Conservation (phyloP, 441 rosid genomes). For the Arabidopsis lyrata region DNA sequence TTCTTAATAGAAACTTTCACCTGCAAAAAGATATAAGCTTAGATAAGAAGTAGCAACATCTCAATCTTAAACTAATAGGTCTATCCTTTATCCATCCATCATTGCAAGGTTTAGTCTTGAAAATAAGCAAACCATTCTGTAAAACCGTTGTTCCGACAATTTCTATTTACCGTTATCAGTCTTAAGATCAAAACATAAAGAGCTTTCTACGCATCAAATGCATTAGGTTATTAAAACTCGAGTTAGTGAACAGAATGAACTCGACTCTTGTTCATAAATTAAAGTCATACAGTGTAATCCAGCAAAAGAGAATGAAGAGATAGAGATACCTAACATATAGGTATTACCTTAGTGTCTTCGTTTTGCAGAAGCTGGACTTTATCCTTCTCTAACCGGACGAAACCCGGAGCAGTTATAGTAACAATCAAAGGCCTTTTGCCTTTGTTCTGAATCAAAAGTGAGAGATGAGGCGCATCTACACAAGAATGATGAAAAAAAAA, state of each 20-base stretch:
- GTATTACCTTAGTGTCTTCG: conserved; percentile 58
- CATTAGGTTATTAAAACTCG: too few species aligned
- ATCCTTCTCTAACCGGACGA: conserved; percentile 54
- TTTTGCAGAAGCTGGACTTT: conserved; percentile 60
- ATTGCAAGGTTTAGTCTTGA: background rate
- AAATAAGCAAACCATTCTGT: background rate
- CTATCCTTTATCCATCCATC: background rate
- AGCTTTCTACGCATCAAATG: too few species aligned
- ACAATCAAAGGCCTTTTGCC: conserved; percentile 57
- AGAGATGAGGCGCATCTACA: conserved; percentile 71
- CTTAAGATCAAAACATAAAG: too few species aligned
- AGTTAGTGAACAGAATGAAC: background rate
- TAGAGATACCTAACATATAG: background rate
- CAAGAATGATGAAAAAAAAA: background rate
- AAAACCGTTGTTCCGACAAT: background rate
- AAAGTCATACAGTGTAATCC: background rate
- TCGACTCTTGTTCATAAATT: background rate
- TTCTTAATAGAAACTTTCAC: conserved; percentile 59
- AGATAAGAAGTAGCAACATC: conserved; percentile 1
- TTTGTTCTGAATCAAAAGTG: conserved; percentile 74
- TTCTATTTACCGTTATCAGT: too few species aligned
- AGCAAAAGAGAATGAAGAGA: background rate
- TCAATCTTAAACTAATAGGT: background rate
- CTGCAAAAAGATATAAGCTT: conserved; percentile 47
- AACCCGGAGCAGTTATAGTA: conserved; percentile 61